These are phyloP conservation scores for Hypomontagnella submonticulosa DNA, from an alignment of 495 filamentous ascomycete species.

Conservation along the genomic window DNA sequence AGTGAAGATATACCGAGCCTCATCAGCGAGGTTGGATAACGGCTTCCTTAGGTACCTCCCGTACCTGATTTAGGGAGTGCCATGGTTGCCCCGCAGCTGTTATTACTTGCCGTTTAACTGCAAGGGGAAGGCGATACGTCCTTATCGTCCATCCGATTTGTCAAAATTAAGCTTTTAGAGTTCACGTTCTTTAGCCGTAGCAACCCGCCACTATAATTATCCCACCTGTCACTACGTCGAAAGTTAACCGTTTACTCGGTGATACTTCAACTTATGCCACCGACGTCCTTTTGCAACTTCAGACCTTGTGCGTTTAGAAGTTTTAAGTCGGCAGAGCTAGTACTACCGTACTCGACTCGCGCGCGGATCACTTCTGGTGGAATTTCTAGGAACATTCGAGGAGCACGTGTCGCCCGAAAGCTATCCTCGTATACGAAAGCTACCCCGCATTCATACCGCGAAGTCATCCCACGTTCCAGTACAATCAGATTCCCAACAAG, in stretches of 20 bases:
- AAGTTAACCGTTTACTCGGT: background rate
- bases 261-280: slow-evolving; percentile 7
- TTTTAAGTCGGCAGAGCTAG: slow-evolving; percentile 1
- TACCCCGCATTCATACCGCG: slow-evolving; percentile 39
- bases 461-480: slow-evolving; percentile 17
- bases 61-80: no score
- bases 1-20: no score
- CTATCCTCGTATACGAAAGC: slow-evolving; percentile 21
- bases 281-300: slow-evolving; percentile 4
- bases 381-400: slow-evolving; percentile 1
- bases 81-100: slow-evolving; percentile 9
- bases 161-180: slow-evolving; percentile 8
- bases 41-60: no score
- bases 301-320: background rate
- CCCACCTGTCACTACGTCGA: background rate
- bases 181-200: slow-evolving; percentile 23
- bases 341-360: background rate
- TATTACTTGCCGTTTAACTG: slow-evolving; percentile 16
- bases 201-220: slow-evolving; percentile 8
- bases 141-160: slow-evolving; percentile 21
- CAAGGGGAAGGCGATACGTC: slow-evolving; percentile 27
- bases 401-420: slow-evolving; percentile 23
- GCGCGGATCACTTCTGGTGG: background rate
- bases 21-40: no score
- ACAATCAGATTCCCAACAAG: slow-evolving; percentile 17